phyloP scores from a whole-genome alignment of 2,329 filamentous ascomycete genomes.

The Verticillium tricorpus region DNA sequence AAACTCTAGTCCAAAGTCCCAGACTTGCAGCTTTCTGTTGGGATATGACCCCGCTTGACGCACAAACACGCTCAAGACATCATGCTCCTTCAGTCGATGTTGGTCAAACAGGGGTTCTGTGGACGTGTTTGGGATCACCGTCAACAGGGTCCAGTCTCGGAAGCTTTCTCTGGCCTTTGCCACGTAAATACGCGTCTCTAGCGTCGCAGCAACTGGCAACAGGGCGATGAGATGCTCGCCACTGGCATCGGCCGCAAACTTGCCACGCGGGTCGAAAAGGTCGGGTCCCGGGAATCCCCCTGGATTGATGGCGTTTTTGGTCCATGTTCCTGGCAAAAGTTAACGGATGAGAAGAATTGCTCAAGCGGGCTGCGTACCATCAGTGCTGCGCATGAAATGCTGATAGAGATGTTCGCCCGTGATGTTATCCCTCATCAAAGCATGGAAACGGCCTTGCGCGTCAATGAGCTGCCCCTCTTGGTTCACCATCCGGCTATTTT shows the following conservation, averaged over 20 bases:
- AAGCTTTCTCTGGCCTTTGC: constrained; percentile 4
- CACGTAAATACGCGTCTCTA: constrained; percentile 10
- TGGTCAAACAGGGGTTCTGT: constrained; percentile 14
- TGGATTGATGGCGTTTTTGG: constrained; percentile 9
- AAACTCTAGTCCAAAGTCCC: constrained; percentile 6
- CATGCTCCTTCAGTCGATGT: background rate
- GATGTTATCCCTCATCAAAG: constrained; percentile 12
- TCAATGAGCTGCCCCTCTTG: constrained; percentile 16
- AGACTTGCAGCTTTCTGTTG: constrained; percentile 8
- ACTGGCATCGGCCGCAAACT: constrained; percentile 10
- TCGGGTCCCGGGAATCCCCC: constrained; percentile 7
- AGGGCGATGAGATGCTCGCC: constrained; percentile 13
- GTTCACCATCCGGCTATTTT: constrained; percentile 15
- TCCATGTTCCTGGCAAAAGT: constrained; percentile 5
- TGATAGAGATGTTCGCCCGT: constrained; percentile 10
- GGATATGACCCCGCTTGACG: constrained; percentile 7
- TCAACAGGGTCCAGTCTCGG: constrained; percentile 8
- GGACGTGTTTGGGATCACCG: constrained; percentile 4
- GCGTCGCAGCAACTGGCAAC: constrained; percentile 9
- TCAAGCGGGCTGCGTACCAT: background rate
- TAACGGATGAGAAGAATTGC: background rate
- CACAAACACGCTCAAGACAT: constrained; percentile 7
- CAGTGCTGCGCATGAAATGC: constrained; percentile 10
- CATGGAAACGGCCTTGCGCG: constrained; percentile 10
- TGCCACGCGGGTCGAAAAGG: constrained; percentile 12